Percentiles rank a stretch among this genome's conserved stretches.
Evolutionary conservation across 805 yeast species (phyloP).

Genomic region (Yamadazyma endophytica): DNA sequence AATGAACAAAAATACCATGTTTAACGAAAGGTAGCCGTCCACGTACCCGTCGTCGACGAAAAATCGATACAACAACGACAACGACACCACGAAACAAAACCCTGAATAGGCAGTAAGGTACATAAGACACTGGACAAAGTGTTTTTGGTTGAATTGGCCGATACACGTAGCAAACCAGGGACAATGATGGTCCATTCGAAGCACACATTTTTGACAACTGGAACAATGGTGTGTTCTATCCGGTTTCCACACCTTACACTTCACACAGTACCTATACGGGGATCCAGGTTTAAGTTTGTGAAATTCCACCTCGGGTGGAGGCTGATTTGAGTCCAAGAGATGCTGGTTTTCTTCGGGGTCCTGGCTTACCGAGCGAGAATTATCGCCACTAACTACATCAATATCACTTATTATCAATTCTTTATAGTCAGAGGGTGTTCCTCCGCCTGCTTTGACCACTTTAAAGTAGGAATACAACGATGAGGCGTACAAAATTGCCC

Average conservation of each 20-base stretch:
- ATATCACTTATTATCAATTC: conserved; percentile 30
- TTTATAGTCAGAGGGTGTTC: conserved; percentile 59
- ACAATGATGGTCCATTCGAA: conserved; percentile 59
- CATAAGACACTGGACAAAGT: conserved; percentile 67
- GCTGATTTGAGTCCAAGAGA: not conserved
- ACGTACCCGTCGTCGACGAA: conserved; percentile 37
- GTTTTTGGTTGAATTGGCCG: conserved; percentile 78
- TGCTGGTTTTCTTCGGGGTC: too few relatives aligned
- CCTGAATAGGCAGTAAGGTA: conserved; percentile 49
- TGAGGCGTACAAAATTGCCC: conserved; percentile 25
- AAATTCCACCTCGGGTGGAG: conserved; percentile 16
- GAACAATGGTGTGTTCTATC: conserved; percentile 59
- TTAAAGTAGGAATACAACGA: conserved; percentile 49
- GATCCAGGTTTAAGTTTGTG: conserved; percentile 44
- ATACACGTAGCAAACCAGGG: conserved; percentile 94
- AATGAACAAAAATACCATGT: conserved; percentile 57
- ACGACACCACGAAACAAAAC: conserved; percentile 37
- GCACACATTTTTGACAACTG: conserved; percentile 41
- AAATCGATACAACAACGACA: conserved; percentile 44
- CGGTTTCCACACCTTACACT: conserved; percentile 56
- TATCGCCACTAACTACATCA: too few relatives aligned
- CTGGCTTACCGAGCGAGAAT: too few relatives aligned
- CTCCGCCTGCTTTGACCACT: conserved; percentile 55
- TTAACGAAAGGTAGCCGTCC: conserved; percentile 45
- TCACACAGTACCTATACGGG: conserved; percentile 55